Evolutionary conservation across 352 stramenopile genomes (phyloP).

Genomic region (Aphanomyces astaci): DNA sequence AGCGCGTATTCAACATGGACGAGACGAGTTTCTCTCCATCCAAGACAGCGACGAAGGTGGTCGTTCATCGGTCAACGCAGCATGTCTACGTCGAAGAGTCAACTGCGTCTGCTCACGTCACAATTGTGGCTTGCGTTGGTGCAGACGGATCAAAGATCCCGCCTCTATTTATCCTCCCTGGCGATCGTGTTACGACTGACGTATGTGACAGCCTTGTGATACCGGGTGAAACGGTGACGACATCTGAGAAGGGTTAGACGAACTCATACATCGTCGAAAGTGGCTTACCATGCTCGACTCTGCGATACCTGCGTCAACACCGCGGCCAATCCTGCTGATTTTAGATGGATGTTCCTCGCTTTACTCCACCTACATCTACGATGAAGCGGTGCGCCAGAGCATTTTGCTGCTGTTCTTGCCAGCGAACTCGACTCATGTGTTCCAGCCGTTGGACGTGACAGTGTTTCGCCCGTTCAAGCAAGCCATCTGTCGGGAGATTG

Average conservation of each 20-base stretch:
- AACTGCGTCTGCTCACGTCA: background rate
- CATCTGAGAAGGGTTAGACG: background rate
- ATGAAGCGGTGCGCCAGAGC: background rate
- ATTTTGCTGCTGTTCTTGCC: background rate
- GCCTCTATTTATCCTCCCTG: background rate
- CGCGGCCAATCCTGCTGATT: background rate
- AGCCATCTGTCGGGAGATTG: background rate
- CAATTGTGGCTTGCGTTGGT: background rate
- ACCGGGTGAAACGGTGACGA: background rate
- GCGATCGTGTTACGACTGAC: background rate
- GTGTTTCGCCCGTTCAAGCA: constrained; percentile 3
- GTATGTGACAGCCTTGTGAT: background rate
- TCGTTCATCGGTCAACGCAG: no score
- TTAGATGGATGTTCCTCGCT: background rate
- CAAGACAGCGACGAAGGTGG: no score
- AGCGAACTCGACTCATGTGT: background rate
- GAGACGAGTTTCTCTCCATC: no score
- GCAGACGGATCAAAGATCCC: background rate
- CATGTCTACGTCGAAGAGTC: background rate
- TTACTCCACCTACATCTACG: background rate
- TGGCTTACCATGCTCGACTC: background rate
- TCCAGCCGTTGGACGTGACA: no score
- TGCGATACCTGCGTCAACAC: background rate
- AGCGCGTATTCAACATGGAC: no score
- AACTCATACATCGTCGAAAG: background rate